A percentile compares a stretch with the other conserved stretches of the same genome.
Conservation (phyloP, 306 rosid species). For the Phaseolus lunatus region DNA sequence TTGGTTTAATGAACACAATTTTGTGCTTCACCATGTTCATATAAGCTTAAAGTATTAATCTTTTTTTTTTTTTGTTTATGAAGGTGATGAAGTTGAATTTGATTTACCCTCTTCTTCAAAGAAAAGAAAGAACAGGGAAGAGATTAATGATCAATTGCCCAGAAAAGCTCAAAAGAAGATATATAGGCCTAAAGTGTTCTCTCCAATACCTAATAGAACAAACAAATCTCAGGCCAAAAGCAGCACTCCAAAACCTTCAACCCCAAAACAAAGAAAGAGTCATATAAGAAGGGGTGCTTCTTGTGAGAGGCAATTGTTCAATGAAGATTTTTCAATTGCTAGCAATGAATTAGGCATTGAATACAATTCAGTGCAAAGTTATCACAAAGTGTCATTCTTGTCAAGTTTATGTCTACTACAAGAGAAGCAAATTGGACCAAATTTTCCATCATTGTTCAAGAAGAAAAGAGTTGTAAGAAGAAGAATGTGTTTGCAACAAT, state of each 20-base stretch:
- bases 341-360: constrained; percentile 13
- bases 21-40: too few relatives aligned
- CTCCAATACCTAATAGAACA: neutral
- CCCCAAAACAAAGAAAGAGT: constrained; percentile 22
- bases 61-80: neutral
- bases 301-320: constrained; percentile 8
- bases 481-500: neutral
- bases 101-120: neutral
- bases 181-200: constrained; percentile 46
- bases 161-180: constrained; percentile 41
- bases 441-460: constrained; percentile 26
- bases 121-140: constrained; percentile 21
- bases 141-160: neutral
- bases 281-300: neutral
- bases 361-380: constrained; percentile 18
- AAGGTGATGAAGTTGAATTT: constrained; percentile 1
- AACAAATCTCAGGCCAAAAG: constrained; percentile 8
- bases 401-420: neutral
- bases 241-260: constrained; percentile 43
- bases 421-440: neutral
- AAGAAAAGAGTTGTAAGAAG: neutral
- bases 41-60: too few relatives aligned
- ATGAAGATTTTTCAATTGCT: neutral
- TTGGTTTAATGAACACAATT: too few relatives aligned
- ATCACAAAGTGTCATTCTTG: neutral